A percentile compares a stretch with the other conserved stretches of the same genome.
Evolutionary conservation across 352 stramenopile species (phyloP).

Genomic region (Phytophthora fragariaefolia): DNA sequence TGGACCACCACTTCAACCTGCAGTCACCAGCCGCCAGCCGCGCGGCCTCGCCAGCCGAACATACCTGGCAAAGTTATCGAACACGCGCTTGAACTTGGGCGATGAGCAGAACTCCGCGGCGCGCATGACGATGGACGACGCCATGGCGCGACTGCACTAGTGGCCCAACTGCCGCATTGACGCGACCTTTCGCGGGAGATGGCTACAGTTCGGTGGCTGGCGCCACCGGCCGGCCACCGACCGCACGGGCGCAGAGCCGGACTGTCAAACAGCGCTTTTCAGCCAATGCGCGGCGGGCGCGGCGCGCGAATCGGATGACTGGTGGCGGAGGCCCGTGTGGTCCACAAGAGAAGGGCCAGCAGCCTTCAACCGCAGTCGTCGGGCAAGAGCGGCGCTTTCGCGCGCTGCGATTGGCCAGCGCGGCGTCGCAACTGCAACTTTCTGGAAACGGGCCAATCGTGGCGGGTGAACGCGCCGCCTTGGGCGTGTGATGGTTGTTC

Average conservation of each 20-base stretch:
- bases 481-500: too few species aligned
- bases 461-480: not conserved
- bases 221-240: not conserved
- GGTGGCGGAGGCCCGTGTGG: constrained; percentile 23
- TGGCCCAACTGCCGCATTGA: not conserved
- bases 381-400: not conserved
- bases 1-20: constrained; percentile 8
- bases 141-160: constrained; percentile 42
- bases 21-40: not conserved
- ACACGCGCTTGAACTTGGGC: constrained; percentile 78
- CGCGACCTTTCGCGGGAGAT: constrained; percentile 29
- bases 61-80: constrained; percentile 78
- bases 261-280: constrained; percentile 1
- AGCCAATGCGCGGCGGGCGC: constrained; percentile 22
- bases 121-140: constrained; percentile 63
- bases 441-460: constrained; percentile 3
- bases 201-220: constrained; percentile 20
- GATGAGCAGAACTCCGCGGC: constrained; percentile 74
- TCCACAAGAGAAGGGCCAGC: constrained; percentile 9
- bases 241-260: not conserved
- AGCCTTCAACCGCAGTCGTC: not conserved
- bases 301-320: constrained; percentile 26
- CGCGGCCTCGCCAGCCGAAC: not conserved
- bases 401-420: constrained; percentile 5
- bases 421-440: not conserved